phyloP scores from a whole-genome alignment of 306 rosid genomes.

The Cicer pinnatifidum region DNA sequence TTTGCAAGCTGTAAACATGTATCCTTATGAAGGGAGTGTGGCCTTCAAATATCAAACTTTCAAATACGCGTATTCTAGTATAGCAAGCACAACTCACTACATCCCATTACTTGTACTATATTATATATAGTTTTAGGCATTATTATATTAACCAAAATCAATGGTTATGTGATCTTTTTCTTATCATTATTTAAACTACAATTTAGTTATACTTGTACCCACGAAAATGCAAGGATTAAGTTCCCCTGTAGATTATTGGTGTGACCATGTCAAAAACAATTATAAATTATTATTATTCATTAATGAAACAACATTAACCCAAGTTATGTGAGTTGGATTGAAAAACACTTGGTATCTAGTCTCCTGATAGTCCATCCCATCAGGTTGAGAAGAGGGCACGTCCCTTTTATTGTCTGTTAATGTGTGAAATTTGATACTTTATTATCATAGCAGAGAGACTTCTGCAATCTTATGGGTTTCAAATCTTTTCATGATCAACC shows the following conservation, averaged over 20 bases:
- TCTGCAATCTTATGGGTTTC: neutral
- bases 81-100: slow-evolving; percentile 32
- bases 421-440: neutral
- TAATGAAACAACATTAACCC: slow-evolving; percentile 42
- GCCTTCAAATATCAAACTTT: slow-evolving; percentile 31
- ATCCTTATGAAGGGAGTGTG: slow-evolving; percentile 28
- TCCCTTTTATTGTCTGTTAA: neutral
- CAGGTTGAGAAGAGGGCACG: slow-evolving; percentile 13
- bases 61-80: slow-evolving; percentile 43
- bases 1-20: slow-evolving; percentile 49
- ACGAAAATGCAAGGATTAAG: slow-evolving; percentile 1
- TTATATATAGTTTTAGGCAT: neutral
- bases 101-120: slow-evolving; percentile 38
- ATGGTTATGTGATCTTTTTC: neutral
- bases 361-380: slow-evolving; percentile 33
- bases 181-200: slow-evolving; percentile 24
- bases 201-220: neutral
- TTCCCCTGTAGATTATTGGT: neutral
- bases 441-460: neutral
- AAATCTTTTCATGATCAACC: no score
- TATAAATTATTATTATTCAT: slow-evolving; percentile 28
- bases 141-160: no score
- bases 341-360: slow-evolving; percentile 42
- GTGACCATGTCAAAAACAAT: slow-evolving; percentile 38
- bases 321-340: slow-evolving; percentile 41